These are phyloP conservation scores for Aspergillus sp. DNA, from an alignment of 2,329 filamentous ascomycete genomes.

Conservation along the genomic window DNA sequence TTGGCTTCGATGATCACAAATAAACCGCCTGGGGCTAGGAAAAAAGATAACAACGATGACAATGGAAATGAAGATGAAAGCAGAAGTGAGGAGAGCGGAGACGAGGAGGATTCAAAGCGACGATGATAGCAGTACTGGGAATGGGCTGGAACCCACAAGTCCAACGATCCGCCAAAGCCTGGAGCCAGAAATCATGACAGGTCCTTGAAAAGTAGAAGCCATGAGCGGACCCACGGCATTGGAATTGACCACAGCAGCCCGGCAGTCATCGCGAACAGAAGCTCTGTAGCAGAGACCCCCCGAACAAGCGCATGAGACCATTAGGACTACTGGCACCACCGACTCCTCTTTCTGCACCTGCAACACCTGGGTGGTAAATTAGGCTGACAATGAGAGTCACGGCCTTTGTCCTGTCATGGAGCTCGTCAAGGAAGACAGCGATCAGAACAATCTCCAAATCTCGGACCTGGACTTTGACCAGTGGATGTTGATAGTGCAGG, in stretches of 20 bases:
- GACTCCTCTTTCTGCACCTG: neutral
- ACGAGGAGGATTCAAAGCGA: neutral
- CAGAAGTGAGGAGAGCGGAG: neutral
- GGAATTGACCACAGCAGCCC: neutral
- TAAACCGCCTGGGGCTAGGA: neutral
- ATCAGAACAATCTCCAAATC: neutral
- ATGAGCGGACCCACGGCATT: neutral
- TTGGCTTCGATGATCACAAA: neutral
- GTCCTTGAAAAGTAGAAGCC: neutral
- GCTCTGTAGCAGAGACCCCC: neutral
- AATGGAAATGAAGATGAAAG: neutral
- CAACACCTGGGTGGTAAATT: conserved; percentile 4
- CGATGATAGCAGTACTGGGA: neutral
- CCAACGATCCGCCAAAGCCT: neutral
- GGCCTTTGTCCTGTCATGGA: conserved; percentile 2
- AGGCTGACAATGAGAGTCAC: neutral
- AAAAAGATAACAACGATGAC: neutral
- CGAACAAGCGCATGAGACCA: conserved; percentile 1
- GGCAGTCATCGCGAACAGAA: neutral
- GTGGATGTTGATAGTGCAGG: conserved; percentile 1
- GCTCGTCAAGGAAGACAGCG: neutral
- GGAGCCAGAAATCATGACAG: too few species aligned
- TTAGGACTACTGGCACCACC: neutral
- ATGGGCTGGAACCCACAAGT: neutral
- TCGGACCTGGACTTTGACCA: conserved; percentile 1